These are phyloP conservation scores for Bonnemaisonia californica DNA, from an alignment of 31 red algal species.

Conservation along the genomic window DNA sequence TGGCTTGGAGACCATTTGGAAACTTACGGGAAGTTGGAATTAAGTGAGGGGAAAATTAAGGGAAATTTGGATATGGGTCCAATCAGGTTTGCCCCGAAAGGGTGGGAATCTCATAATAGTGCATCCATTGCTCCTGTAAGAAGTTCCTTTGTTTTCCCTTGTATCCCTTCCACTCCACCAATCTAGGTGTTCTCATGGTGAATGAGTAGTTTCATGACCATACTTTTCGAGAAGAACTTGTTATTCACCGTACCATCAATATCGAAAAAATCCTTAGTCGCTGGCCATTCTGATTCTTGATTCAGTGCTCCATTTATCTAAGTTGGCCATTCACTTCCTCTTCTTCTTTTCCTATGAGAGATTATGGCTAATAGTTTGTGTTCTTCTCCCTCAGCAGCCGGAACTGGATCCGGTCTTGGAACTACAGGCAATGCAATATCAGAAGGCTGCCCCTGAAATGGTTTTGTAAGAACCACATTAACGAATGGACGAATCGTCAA, in stretches of 20 bases:
- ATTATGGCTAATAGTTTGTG: neutral
- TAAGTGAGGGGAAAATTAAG: too few relatives aligned
- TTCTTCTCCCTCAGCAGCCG: neutral
- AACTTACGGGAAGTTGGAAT: too few relatives aligned
- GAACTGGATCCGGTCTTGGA: neutral
- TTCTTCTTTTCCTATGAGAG: neutral
- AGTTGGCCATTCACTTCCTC: constrained; percentile 7
- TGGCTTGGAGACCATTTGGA: too few relatives aligned
- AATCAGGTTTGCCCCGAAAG: too few relatives aligned
- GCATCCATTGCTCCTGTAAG: too few relatives aligned
- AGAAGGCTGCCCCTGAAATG: neutral
- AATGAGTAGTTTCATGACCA: too few relatives aligned
- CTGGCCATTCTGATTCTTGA: constrained; percentile 33
- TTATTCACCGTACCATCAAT: constrained; percentile 7
- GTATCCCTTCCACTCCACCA: too few relatives aligned
- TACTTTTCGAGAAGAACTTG: too few relatives aligned
- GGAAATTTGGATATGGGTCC: too few relatives aligned
- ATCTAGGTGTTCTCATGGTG: too few relatives aligned
- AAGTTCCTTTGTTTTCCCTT: too few relatives aligned
- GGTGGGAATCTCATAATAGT: too few relatives aligned
- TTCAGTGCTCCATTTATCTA: neutral
- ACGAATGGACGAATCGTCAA: constrained; percentile 12
- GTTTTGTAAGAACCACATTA: constrained; percentile 23
- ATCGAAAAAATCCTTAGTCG: constrained; percentile 27
- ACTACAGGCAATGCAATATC: neutral